Percentiles rank a stretch among this genome's conserved stretches.
phyloP scores from a whole-genome alignment of 371 early-diverging fungal species.

The Cokeromyces recurvatus region DNA sequence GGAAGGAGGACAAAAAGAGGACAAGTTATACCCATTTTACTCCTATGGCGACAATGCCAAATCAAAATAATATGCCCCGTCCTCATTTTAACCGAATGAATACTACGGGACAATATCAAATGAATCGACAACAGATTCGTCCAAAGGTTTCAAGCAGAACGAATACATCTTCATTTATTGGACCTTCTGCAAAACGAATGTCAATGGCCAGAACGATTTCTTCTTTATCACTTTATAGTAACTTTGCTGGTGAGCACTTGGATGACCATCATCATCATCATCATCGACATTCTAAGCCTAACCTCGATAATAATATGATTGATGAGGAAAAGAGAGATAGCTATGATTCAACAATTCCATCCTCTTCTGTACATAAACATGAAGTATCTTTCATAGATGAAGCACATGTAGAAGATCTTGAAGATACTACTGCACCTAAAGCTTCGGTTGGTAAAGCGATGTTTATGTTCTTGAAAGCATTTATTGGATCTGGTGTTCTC shows the following conservation, averaged over 20 bases:
- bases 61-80: background rate
- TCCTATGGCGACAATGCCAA: background rate
- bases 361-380: conserved; percentile 7
- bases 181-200: conserved; percentile 8
- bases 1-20: background rate
- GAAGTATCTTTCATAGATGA: conserved; percentile 10
- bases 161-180: conserved; percentile 5
- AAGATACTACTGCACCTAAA: conserved; percentile 29
- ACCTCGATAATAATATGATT: background rate
- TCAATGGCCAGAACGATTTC: conserved; percentile 25
- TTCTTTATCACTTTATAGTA: conserved; percentile 24
- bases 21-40: too few relatives aligned
- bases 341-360: background rate
- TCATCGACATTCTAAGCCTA: background rate
- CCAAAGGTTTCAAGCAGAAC: conserved; percentile 12
- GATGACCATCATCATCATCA: conserved; percentile 8
- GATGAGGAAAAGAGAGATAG: background rate
- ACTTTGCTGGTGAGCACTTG: conserved; percentile 31
- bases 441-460: conserved; percentile 65
- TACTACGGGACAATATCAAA: background rate
- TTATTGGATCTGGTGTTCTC: conserved; percentile 69
- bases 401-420: conserved; percentile 1
- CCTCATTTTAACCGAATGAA: background rate
- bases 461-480: conserved; percentile 74
- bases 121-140: background rate